phyloP scores from a whole-genome alignment of 305 asterid genomes.

The Solanum chacoense region DNA sequence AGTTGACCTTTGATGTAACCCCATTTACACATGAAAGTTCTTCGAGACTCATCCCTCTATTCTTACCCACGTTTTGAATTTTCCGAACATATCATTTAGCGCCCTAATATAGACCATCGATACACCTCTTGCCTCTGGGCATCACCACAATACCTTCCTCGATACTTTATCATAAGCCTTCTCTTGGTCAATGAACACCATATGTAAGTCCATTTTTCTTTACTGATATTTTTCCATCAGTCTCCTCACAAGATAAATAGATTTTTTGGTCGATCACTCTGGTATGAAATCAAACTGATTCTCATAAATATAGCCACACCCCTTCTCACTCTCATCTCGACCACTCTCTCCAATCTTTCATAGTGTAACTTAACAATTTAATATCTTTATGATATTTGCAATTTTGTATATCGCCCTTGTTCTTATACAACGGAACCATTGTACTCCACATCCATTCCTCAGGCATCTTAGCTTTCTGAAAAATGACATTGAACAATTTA shows the following conservation, averaged over 20 bases:
- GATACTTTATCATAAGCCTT: not conserved
- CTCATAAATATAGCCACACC: not conserved
- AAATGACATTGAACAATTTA: not conserved
- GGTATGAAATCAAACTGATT: not conserved
- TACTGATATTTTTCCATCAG: no score
- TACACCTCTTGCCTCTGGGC: not conserved
- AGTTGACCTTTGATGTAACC: not conserved
- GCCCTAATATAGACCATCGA: not conserved
- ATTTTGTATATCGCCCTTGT: not conserved
- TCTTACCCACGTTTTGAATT: not conserved
- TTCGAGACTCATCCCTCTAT: not conserved
- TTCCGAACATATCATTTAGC: not conserved
- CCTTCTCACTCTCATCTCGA: not conserved
- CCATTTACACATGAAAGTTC: not conserved
- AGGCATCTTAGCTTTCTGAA: not conserved
- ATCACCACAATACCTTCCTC: not conserved
- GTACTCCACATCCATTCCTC: not conserved
- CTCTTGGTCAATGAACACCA: not conserved
- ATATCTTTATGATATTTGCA: not conserved
- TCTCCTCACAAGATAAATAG: not conserved
- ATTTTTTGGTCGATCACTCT: not conserved
- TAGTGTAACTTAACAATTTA: not conserved
- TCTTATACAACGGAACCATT: not conserved
- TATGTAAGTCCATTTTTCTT: not conserved
- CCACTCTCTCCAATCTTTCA: not conserved